Evolutionary conservation across 805 yeast species (phyloP), one percentile per base, ranked within the genome.

Genomic region (Debaryomyces prosopidis): DNA sequence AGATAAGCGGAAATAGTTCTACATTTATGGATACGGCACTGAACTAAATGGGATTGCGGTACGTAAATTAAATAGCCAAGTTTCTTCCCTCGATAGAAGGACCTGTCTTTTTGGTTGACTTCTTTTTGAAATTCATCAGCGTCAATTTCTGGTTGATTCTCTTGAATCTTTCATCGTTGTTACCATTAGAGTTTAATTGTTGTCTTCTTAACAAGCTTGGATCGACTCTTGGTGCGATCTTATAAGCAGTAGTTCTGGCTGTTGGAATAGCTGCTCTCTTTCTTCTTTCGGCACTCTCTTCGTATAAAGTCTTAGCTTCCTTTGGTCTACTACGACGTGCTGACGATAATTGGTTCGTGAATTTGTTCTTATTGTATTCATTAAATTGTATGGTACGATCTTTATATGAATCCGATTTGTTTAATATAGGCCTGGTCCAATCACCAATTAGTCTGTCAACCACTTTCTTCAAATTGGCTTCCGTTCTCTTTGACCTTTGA

Each of bases 361-460:
- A 77, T 52, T 71, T 76, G 54, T 74, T 75, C 60, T 80, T 79
- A 63, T 85, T 86, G 67, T 87, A 90, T 38, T 80, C 81, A 49
- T 81, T 79, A 49, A 83, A 78, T 56, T 78, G 79, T 49, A 92
- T 84, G 49, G 81, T 75, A 68, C 88, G 84, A 66, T 92, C 97
- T 65, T 94, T 84, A 73, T 91, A 92, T 57, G 91, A 89, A 66
- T 92, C 98, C 3, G 95, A 85, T 49, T 96, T 85, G 54, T 96
- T 96, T 77, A 94, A 88, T 50, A 94, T 89, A 37, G 99, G 99
- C 68, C 99, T 81, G 7, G 97, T 92, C 99, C 99, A 94, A 64
- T 90, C 96, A 19, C 96, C 96, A 53, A 94, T 86, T 49, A 94
- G 73, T 61, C 83, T 83, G 60, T 94, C 98, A 5, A 96, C 98